These are phyloP conservation scores for Rubia yunnanensis DNA, from an alignment of 257 asterid genomes.

Conservation along the genomic window DNA sequence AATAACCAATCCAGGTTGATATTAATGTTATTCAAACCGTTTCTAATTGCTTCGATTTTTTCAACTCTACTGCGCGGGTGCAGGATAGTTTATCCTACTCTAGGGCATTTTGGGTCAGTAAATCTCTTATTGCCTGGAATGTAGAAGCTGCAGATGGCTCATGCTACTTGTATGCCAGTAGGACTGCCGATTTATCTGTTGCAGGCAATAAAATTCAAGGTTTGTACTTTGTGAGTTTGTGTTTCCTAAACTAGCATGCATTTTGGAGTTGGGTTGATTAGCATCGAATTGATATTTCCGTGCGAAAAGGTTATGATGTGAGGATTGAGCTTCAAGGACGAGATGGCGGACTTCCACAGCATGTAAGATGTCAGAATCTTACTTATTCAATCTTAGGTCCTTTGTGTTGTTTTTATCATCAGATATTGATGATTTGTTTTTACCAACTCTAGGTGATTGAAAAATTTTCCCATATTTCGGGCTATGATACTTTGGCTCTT, in stretches of 20 bases:
- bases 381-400: background rate
- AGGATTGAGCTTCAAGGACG: conserved; percentile 45
- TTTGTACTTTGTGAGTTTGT: conserved; percentile 13
- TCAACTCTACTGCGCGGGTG: conserved; percentile 13
- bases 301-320: conserved; percentile 56
- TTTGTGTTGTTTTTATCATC: background rate
- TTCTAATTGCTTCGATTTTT: background rate
- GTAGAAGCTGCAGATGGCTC: conserved; percentile 53
- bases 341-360: conserved; percentile 42
- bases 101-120: conserved; percentile 80
- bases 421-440: conserved; percentile 3
- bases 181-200: conserved; percentile 48
- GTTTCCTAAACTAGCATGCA: background rate
- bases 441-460: conserved; percentile 45
- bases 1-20: background rate
- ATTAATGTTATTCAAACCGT: background rate
- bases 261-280: background rate
- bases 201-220: conserved; percentile 56
- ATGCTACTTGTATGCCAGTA: conserved; percentile 63
- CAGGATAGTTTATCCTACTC: conserved; percentile 55
- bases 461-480: conserved; percentile 71
- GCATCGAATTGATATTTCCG: background rate
- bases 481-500: conserved; percentile 46
- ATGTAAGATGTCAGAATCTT: conserved; percentile 33
- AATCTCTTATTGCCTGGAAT: conserved; percentile 73